Base-by-base conservation (phyloP, 805 yeast species). In the Candida alai region DNA sequence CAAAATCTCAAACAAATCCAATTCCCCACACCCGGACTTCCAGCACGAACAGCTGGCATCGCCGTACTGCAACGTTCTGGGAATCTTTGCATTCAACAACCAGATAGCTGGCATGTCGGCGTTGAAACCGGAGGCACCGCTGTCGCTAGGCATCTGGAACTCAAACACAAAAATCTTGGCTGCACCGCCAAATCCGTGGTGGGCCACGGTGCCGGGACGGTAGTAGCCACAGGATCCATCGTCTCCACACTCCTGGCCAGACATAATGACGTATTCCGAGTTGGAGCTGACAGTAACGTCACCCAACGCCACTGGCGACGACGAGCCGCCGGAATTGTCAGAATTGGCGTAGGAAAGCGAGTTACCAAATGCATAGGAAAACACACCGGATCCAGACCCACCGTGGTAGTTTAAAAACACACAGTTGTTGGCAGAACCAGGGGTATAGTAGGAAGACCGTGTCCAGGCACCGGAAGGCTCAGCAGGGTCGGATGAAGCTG, bases 41-140 rank as follows among this genome's bases (percentile, higher is more conserved):
- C 98, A 93, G 76, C 98, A 93, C 23, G 97, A 87, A 73, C 97
- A 93, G 14, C 74, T 58, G 17, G 80, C 58, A 41, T 69, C 68
- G 60, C 97, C 97, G 66, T 93, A 93, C 69, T 93, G 97, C 54
- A 80, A 66, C 48, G 97, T 89, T 74, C 98, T 86, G 66, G 98
- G 96, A 56, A 89, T 81, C 72, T 85, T 84, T 43, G 96, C 96
- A 62, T 89, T 89, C 60, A 89, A 77, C 62, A 89, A 70, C 97
- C 97, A 89, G 51, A 89, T 75, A 43, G 98, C 97, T 47, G 98
- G 98, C 97, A 93, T 90, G 62, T 93, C 97, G 54, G 73, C 73
- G 73, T 89, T 88, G 52, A 53, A 58, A 21, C 69, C 53, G 29
- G 72, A 57, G 41, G 73, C 67, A 22, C 70, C 54, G 30, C 52